A percentile compares a stretch with the other conserved stretches of the same genome.
Evolutionary conservation across 805 yeast genomes (phyloP).

Genomic region (Wickerhamomyces mucosus): DNA sequence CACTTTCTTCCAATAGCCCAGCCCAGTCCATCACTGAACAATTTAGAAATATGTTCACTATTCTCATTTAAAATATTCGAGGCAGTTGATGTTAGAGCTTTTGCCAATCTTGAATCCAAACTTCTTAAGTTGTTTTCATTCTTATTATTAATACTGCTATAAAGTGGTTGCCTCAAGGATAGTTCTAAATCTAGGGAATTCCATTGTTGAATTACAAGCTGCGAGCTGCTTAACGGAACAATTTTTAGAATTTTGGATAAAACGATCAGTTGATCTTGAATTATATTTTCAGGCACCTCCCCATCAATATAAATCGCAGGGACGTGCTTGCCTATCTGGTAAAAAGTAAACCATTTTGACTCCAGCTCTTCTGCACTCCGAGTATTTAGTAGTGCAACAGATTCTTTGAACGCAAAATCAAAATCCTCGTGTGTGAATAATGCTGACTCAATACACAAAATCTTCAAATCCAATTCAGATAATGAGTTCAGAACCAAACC

Average conservation of each 20-base stretch:
- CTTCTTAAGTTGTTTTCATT: slow-evolving; percentile 2
- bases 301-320: slow-evolving; percentile 36
- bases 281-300: slow-evolving; percentile 26
- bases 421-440: slow-evolving; percentile 57
- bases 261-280: slow-evolving; percentile 44
- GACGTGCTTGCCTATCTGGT: slow-evolving; percentile 36
- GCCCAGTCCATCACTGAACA: slow-evolving; percentile 36
- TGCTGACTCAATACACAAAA: slow-evolving; percentile 59
- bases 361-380: slow-evolving; percentile 5
- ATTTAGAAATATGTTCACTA: slow-evolving; percentile 26
- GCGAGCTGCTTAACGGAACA: slow-evolving; percentile 47
- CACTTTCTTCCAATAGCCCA: slow-evolving; percentile 42
- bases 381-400: slow-evolving; percentile 23
- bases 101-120: slow-evolving; percentile 14
- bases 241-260: slow-evolving; percentile 41
- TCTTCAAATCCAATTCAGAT: slow-evolving; percentile 19
- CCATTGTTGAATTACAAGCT: slow-evolving; percentile 57
- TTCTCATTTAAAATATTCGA: slow-evolving; percentile 11
- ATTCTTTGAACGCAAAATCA: slow-evolving; percentile 37
- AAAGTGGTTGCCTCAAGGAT: slow-evolving; percentile 17
- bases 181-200: slow-evolving; percentile 34
- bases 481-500: slow-evolving; percentile 25
- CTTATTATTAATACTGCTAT: background rate
- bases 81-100: slow-evolving; percentile 16
- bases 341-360: slow-evolving; percentile 57